Percentiles rank a stretch among this genome's conserved stretches.
These are phyloP conservation scores for Annulohypoxylon truncatum DNA, from an alignment of 2,329 filamentous ascomycete species.

Conservation along the genomic window DNA sequence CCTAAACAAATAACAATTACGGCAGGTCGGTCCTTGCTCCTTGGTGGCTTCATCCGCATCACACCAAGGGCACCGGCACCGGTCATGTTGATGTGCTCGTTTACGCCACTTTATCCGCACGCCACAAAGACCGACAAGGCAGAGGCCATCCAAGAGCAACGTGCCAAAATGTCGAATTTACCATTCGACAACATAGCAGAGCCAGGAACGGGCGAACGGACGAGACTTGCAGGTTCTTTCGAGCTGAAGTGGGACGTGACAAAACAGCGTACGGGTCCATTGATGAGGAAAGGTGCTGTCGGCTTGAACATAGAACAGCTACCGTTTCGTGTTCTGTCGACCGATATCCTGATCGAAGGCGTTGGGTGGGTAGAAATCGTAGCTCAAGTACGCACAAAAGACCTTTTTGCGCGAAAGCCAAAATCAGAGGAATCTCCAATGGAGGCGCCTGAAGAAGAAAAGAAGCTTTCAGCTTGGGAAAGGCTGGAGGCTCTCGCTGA, in stretches of 20 bases:
- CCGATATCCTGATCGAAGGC: conserved; percentile 90
- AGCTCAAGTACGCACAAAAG: conserved; percentile 77
- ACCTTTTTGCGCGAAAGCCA: conserved; percentile 51
- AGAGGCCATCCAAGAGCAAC: conserved; percentile 74
- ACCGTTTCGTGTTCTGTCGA: conserved; percentile 81
- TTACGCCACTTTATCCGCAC: conserved; percentile 82
- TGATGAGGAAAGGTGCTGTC: conserved; percentile 72
- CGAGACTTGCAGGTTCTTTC: conserved; percentile 79
- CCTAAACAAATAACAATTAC: conserved; percentile 80
- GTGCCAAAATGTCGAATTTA: conserved; percentile 67
- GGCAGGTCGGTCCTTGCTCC: conserved; percentile 80
- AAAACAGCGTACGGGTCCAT: conserved; percentile 77
- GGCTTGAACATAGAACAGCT: conserved; percentile 74
- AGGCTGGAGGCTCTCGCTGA: conserved; percentile 39
- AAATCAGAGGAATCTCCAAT: conserved; percentile 33
- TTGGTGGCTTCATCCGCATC: conserved; percentile 89
- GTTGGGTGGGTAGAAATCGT: conserved; percentile 93
- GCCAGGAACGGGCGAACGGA: conserved; percentile 67
- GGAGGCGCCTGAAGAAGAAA: conserved; percentile 29
- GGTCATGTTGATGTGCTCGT: conserved; percentile 84
- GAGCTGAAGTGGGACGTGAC: conserved; percentile 86
- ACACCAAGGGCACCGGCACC: conserved; percentile 76
- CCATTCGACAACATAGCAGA: conserved; percentile 72
- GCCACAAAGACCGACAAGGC: conserved; percentile 85
- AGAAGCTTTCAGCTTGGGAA: conserved; percentile 40